phyloP scores from a whole-genome alignment of 805 yeast species.

The Saccharomycopsis microspora region DNA sequence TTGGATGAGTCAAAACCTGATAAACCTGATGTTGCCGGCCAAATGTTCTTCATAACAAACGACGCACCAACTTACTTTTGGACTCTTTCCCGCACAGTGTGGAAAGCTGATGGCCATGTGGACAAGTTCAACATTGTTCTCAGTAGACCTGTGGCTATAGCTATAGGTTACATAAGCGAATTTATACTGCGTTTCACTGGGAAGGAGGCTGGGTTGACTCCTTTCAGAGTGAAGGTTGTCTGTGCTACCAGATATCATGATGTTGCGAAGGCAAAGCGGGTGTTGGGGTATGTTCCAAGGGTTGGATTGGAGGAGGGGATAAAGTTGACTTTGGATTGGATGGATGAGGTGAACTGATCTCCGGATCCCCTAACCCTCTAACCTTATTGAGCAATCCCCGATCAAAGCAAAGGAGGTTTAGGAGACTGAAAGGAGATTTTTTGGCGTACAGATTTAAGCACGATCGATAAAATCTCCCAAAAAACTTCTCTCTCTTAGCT shows the following conservation, averaged over 20 bases:
- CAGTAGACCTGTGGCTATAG: conserved; percentile 64
- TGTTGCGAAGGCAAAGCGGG: conserved; percentile 70
- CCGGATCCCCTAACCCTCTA: too few species aligned
- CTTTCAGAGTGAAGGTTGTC: conserved; percentile 85
- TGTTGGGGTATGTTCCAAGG: conserved; percentile 71
- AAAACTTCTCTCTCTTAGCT: too few species aligned
- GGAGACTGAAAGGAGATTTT: too few species aligned
- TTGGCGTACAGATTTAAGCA: too few species aligned
- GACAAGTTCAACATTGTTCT: conserved; percentile 61
- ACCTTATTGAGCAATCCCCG: too few species aligned
- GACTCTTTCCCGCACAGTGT: conserved; percentile 92
- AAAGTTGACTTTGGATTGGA: conserved; percentile 70
- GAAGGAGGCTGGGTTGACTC: conserved; percentile 89
- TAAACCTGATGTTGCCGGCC: conserved; percentile 50
- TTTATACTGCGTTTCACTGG: conserved; percentile 57
- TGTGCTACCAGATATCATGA: conserved; percentile 93
- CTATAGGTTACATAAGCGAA: conserved; percentile 73
- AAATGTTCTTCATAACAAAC: conserved; percentile 82
- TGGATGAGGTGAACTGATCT: conserved; percentile 47
- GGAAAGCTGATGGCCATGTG: conserved; percentile 92
- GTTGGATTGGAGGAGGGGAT: conserved; percentile 76
- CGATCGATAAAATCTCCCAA: too few species aligned
- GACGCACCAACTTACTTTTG: conserved; percentile 94
- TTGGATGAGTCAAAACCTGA: conserved; percentile 29
- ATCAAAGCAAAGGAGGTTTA: too few species aligned